Percentiles rank a stretch among this genome's conserved stretches.
These are phyloP conservation scores for Hypoxylon intermedium DNA, from an alignment of 495 filamentous ascomycete genomes.

Conservation along the genomic window DNA sequence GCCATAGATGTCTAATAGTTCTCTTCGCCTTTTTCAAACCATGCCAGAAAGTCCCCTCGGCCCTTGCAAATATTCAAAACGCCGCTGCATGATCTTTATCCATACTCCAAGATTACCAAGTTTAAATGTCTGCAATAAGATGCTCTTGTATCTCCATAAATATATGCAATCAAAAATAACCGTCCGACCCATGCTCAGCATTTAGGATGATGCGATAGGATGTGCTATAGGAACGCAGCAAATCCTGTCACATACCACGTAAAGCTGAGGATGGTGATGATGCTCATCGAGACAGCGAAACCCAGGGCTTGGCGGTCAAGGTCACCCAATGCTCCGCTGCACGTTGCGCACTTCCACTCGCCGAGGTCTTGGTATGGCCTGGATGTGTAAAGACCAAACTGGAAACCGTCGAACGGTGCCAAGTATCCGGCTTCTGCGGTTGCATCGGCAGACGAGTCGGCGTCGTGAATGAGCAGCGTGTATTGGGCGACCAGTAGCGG, in stretches of 20 bases:
- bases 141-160: conserved; percentile 23
- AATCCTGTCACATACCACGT: conserved; percentile 84
- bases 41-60: conserved; percentile 17
- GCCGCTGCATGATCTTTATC: conserved; percentile 34
- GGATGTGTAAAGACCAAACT: conserved; percentile 83
- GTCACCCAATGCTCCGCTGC: conserved; percentile 70
- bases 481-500: conserved; percentile 77
- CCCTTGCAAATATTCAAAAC: conserved; percentile 22
- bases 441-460: conserved; percentile 66
- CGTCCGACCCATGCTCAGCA: neutral
- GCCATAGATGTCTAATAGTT: no score
- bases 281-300: conserved; percentile 75
- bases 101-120: conserved; percentile 28
- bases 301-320: conserved; percentile 72
- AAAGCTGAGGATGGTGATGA: conserved; percentile 80
- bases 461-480: conserved; percentile 84
- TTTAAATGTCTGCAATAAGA: conserved; percentile 18
- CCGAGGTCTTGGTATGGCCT: conserved; percentile 68
- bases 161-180: conserved; percentile 33
- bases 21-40: conserved; percentile 28
- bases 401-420: conserved; percentile 64
- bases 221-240: conserved; percentile 59
- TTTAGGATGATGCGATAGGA: neutral
- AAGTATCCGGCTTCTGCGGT: conserved; percentile 76
- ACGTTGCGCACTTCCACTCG: conserved; percentile 71